phyloP scores from a whole-genome alignment of 163 green algal genomes.

The Scenedesmus sp. region DNA sequence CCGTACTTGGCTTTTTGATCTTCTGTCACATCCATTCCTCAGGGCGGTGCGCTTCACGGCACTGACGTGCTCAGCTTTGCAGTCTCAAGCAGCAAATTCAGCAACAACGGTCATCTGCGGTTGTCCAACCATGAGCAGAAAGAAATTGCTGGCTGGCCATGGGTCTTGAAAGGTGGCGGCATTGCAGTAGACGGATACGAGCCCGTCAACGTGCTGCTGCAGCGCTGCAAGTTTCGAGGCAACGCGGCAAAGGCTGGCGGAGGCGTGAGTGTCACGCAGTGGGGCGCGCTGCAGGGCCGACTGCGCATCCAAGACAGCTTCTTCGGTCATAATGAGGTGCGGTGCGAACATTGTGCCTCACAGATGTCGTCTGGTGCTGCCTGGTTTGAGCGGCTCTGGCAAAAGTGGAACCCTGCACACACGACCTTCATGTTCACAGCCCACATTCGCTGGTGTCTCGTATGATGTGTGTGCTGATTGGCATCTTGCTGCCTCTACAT shows the following conservation, averaged over 20 bases:
- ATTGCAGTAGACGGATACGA: neutral
- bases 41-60: neutral
- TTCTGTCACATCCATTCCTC: too few relatives aligned
- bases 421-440: too few relatives aligned
- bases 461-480: too few relatives aligned
- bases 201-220: neutral
- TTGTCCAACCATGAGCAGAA: neutral
- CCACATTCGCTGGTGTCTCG: too few relatives aligned
- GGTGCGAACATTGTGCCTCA: too few relatives aligned
- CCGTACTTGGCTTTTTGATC: too few relatives aligned
- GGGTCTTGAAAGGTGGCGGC: conserved; percentile 1
- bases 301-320: neutral
- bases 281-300: neutral
- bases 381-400: too few relatives aligned
- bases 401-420: too few relatives aligned
- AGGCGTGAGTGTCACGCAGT: neutral
- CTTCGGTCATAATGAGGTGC: neutral
- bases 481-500: too few relatives aligned
- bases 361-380: too few relatives aligned
- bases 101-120: neutral
- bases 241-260: neutral
- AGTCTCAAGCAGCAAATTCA: neutral
- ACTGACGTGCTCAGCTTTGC: neutral
- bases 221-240: neutral
- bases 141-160: neutral